Base-by-base conservation (phyloP, 495 filamentous ascomycete genomes). In the Tuber calosporum region DNA sequence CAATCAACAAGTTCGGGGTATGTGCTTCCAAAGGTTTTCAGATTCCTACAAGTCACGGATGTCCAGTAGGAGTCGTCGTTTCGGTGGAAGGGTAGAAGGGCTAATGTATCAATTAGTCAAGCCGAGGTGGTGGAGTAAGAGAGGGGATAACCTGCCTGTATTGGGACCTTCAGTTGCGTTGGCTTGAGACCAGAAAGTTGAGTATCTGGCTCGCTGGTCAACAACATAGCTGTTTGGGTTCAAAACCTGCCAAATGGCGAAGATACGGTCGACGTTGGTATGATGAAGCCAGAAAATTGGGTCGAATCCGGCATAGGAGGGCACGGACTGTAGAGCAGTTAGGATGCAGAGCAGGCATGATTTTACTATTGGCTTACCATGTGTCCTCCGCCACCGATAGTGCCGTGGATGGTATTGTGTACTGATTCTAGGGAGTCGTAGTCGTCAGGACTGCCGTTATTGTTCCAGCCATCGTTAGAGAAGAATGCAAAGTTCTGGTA, bases 261-360 rank as follows among this genome's bases (percentile, higher is more conserved):
- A 89, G 66, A 88, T 80, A 13, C 91, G 86, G 77, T 94, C 91
- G 39, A 92, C 85, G 73, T 87, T 91, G 69, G 84, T 68, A 67
- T 80, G 75, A 45, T 93, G 91, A 6, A 93, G 83, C 82, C 87
- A 91, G 83, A 93, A 94, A 66, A 91, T 83, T 0, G 92, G 92
- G 77, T 93, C 91, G 75, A 92, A 93, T 19, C 39, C 73, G 69
- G 73, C 74, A 69, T 79, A 75, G 68, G 45, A 68, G 0, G 76
- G 77, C 17, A 67, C 30, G 67, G 72, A 26, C 74, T 73, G 34
- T 30, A 15, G 69, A 58, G n/a, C 9, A 38, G 68, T n/a, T n/a
- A 72, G 26, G 36, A 62, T 34, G 74, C 41, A n/a, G 26, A 37
- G 22, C 20, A 42, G 38, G 41, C 15, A 17, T 62, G 11, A n/a